Base-by-base conservation (phyloP, 805 yeast genomes). In the Metschnikowia reukaufii region DNA sequence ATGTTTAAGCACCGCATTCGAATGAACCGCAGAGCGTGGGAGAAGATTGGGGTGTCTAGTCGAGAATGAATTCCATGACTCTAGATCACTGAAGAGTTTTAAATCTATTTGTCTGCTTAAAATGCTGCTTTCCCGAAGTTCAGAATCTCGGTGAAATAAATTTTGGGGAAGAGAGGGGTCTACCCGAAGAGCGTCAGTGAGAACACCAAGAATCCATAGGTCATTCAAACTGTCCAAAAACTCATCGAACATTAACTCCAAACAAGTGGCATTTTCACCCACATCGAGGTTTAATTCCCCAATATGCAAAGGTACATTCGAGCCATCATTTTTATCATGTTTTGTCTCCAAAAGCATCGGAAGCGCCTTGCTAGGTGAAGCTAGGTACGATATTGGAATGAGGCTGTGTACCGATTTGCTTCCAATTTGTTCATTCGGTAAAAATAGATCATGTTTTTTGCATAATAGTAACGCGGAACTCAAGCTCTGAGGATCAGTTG, bases 401-500 rank as follows among this genome's bases (percentile, higher is more conserved):
- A 83, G 56, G 7, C 69, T 63, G 45, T 74, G 69, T 13, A 23
- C 44, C 4, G 50, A 27, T 6, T 54, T 50, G 23, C 54, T 33
- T 42, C 47, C 36, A 16, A 44, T 15, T 44, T 48, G 25, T 40
- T 33, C 46, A 32, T 55, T 13, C 0, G 84, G 84, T 23, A 82
- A 57, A 33, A 63, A 64, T 34, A 77, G 58, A 0, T 56, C 50
- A 48, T 78, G 75, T 51, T 76, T 78, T 33, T 66, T 51, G 31
- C 81, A 73, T 30, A 83, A 59, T 0, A 77, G 57, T 19, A 83
- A 61, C 39, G 78, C 68, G 10, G 74, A 66, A 16, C 70, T 67
- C 8, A 82, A 61, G 40, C 86, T 78, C 12, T 75, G 58, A 0
- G 89, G 89, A 54, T 84, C 90, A 0, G 79, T 70, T 1, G 88